phyloP scores from a whole-genome alignment of 768 basidiomycete species.

The Boletus bicolor region DNA sequence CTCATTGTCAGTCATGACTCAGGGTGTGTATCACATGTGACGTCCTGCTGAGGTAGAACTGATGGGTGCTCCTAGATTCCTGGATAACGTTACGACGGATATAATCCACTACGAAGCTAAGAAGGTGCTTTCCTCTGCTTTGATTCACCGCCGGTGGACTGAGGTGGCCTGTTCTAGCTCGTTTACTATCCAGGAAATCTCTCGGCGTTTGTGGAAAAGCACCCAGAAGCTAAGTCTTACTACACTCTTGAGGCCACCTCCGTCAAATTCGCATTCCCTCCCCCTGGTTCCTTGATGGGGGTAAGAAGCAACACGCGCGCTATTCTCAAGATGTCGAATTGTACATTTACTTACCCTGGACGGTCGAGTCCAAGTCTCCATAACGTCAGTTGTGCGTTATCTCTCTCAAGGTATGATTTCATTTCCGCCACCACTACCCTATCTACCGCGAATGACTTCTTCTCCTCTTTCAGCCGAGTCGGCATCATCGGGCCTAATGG shows the following conservation, averaged over 20 bases:
- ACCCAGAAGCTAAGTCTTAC: slow-evolving; percentile 94
- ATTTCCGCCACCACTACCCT: slow-evolving; percentile 21
- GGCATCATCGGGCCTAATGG: slow-evolving; percentile 92
- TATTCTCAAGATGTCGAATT: slow-evolving; percentile 87
- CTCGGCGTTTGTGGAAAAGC: slow-evolving; percentile 81
- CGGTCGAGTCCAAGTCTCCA: slow-evolving; percentile 72
- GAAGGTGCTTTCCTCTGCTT: slow-evolving; percentile 49
- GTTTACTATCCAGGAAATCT: slow-evolving; percentile 94
- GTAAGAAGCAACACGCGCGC: slow-evolving; percentile 94
- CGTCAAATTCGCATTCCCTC: slow-evolving; percentile 93
- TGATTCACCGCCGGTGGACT: slow-evolving; percentile 15
- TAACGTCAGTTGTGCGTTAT: slow-evolving; percentile 89
- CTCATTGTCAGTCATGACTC: slow-evolving; percentile 97
- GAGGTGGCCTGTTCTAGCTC: slow-evolving; percentile 47
- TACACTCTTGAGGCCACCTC: slow-evolving; percentile 93
- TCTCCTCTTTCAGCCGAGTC: slow-evolving; percentile 60
- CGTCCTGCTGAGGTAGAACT: slow-evolving; percentile 6
- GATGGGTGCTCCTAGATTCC: slow-evolving; percentile 54
- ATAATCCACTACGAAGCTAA: slow-evolving; percentile 97
- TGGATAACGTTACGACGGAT: slow-evolving; percentile 94
- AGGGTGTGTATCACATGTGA: slow-evolving; percentile 51
- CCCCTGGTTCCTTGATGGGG: slow-evolving; percentile 95
- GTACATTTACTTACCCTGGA: slow-evolving; percentile 94
- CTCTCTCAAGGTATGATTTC: slow-evolving; percentile 74
- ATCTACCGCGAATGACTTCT: slow-evolving; percentile 18